phyloP scores from a whole-genome alignment of 2,329 filamentous ascomycete species.

The Trichoderma sp. region DNA sequence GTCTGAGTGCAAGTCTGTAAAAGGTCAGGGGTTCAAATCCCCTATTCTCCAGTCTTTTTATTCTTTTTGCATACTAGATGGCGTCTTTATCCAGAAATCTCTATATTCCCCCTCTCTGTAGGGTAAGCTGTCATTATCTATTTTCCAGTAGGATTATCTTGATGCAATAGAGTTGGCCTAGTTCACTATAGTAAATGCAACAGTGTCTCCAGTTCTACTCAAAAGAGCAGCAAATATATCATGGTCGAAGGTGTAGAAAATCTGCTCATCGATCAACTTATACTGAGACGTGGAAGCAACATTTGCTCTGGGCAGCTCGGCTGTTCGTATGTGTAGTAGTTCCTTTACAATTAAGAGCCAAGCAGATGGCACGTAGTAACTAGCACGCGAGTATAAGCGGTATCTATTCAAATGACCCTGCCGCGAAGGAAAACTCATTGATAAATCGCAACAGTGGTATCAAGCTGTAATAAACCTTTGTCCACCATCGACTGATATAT shows the following conservation, averaged over 20 bases:
- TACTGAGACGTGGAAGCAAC: not conserved
- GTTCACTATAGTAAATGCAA: not conserved
- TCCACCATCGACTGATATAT: no score
- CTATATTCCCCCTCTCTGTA: not conserved
- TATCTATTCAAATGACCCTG: not conserved
- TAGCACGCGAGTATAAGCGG: not conserved
- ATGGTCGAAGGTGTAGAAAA: not conserved
- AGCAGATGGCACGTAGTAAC: not conserved
- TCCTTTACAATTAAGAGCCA: not conserved
- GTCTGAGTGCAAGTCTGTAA: constrained; percentile 21
- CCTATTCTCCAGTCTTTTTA: constrained; percentile 24
- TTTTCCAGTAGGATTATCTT: no score
- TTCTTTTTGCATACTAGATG: not conserved
- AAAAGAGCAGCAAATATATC: not conserved
- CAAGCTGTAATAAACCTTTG: not conserved
- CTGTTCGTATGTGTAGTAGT: not conserved
- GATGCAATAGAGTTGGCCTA: not conserved
- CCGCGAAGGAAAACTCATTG: not conserved
- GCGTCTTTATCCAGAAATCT: not conserved
- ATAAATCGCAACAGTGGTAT: not conserved
- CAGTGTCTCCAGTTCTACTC: not conserved
- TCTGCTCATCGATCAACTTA: not conserved
- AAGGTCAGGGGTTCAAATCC: constrained; percentile 26
- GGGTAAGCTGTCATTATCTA: not conserved
- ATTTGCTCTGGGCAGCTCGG: not conserved